These are phyloP conservation scores for Phytopythium boreale DNA, from an alignment of 352 stramenopile species.

Conservation along the genomic window DNA sequence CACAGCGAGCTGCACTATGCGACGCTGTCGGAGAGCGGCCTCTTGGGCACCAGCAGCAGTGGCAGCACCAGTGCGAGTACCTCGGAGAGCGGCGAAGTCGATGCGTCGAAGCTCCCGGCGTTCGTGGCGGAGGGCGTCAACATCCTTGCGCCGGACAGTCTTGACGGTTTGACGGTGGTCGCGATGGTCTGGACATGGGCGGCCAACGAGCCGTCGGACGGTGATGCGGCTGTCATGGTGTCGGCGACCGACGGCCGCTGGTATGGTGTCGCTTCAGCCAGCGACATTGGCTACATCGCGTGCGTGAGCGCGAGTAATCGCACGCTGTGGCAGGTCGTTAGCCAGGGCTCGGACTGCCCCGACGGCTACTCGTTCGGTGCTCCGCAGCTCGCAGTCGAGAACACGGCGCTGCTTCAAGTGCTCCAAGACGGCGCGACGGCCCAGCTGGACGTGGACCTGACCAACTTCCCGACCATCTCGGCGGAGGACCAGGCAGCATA, in stretches of 20 bases:
- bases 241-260: constrained; percentile 49
- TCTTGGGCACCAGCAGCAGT: constrained; percentile 16
- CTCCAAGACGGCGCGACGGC: constrained; percentile 30
- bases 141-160: constrained; percentile 46
- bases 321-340: constrained; percentile 42
- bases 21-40: constrained; percentile 34
- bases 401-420: constrained; percentile 32
- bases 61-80: constrained; percentile 18
- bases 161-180: constrained; percentile 46
- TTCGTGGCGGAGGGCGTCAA: constrained; percentile 61
- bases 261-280: constrained; percentile 40
- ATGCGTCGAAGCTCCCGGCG: constrained; percentile 31
- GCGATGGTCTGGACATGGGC: constrained; percentile 70
- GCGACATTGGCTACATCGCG: constrained; percentile 44
- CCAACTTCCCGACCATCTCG: constrained; percentile 42
- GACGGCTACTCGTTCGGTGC: constrained; percentile 28
- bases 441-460: constrained; percentile 48
- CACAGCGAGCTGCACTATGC: constrained; percentile 49
- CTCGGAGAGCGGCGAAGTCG: constrained; percentile 24
- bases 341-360: constrained; percentile 39
- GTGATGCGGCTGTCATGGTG: constrained; percentile 36
- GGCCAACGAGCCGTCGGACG: constrained; percentile 35
- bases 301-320: constrained; percentile 52
- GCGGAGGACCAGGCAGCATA: constrained; percentile 40
- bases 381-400: constrained; percentile 47